Evolutionary conservation across 139 green algal species (phyloP).

Genomic region (Eudorina sp.): DNA sequence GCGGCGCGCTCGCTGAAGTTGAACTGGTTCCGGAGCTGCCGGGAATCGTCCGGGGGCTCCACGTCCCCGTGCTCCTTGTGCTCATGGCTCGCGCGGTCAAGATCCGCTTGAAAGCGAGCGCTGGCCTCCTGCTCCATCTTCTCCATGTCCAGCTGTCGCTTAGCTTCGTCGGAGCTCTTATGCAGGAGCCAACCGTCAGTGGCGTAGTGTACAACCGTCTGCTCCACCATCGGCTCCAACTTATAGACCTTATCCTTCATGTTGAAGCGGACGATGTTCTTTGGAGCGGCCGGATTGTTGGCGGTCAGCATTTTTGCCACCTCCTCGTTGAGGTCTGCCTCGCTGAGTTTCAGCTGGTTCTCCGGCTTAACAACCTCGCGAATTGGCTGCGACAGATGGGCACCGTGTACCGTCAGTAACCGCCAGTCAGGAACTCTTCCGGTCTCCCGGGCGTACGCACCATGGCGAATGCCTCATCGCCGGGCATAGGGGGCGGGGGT

Average conservation of each 20-base stretch:
- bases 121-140: conserved; percentile 78
- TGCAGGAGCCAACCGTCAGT: conserved; percentile 89
- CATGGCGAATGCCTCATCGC: conserved; percentile 73
- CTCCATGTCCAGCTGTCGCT: conserved; percentile 83
- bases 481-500: conserved; percentile 65
- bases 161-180: conserved; percentile 82
- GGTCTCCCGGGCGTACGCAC: conserved; percentile 46
- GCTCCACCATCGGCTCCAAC: conserved; percentile 91
- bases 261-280: conserved; percentile 89
- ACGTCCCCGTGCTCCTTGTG: conserved; percentile 58
- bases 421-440: not conserved
- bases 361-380: conserved; percentile 82
- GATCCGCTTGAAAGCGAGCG: conserved; percentile 58
- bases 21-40: conserved; percentile 93
- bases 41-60: conserved; percentile 73
- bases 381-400: conserved; percentile 67
- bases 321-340: conserved; percentile 88
- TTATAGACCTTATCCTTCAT: conserved; percentile 75
- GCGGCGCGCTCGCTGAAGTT: conserved; percentile 91
- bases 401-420: not conserved
- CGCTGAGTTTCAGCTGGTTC: conserved; percentile 83
- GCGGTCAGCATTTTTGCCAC: conserved; percentile 89
- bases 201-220: conserved; percentile 83
- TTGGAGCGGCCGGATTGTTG: conserved; percentile 82
- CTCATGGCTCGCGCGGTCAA: conserved; percentile 58